Evolutionary conservation across 2,329 filamentous ascomycete genomes (phyloP).

Genomic region (Epichloe gansuensis): DNA sequence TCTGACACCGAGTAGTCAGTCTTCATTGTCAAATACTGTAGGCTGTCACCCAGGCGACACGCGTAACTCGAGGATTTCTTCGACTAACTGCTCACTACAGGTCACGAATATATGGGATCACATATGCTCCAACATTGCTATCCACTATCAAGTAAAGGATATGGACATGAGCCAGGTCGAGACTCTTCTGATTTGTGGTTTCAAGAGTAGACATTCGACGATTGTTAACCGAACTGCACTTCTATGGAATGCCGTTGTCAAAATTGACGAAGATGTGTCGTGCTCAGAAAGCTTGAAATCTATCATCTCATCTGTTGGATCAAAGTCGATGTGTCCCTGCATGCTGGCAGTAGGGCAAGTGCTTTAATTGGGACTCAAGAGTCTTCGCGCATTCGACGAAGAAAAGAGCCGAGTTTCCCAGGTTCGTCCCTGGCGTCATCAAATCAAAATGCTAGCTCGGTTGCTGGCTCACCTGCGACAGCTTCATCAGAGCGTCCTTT

Average conservation of each 20-base stretch:
- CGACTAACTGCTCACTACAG: slow-evolving; percentile 15
- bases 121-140: slow-evolving; percentile 28
- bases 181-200: slow-evolving; percentile 41
- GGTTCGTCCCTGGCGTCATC: slow-evolving; percentile 20
- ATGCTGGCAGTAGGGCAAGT: slow-evolving; percentile 28
- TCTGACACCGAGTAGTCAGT: slow-evolving; percentile 28
- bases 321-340: slow-evolving; percentile 34
- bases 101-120: slow-evolving; percentile 32
- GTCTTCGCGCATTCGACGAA: slow-evolving; percentile 34
- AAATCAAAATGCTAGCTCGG: slow-evolving; percentile 11
- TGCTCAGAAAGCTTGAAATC: slow-evolving; percentile 55
- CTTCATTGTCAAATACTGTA: slow-evolving; percentile 27
- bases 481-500: slow-evolving; percentile 11
- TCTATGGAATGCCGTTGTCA: slow-evolving; percentile 61
- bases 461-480: slow-evolving; percentile 6
- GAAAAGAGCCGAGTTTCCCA: slow-evolving; percentile 31
- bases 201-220: slow-evolving; percentile 42
- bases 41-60: slow-evolving; percentile 11
- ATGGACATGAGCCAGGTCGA: slow-evolving; percentile 42
- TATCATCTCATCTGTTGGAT: slow-evolving; percentile 48
- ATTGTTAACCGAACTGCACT: slow-evolving; percentile 39
- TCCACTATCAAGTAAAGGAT: slow-evolving; percentile 23
- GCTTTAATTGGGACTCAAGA: slow-evolving; percentile 27
- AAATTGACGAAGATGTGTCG: slow-evolving; percentile 41
- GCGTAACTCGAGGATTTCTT: not conserved